phyloP scores from a whole-genome alignment of 2,329 filamentous ascomycete genomes.

The Talaromyces amestolkiae region DNA sequence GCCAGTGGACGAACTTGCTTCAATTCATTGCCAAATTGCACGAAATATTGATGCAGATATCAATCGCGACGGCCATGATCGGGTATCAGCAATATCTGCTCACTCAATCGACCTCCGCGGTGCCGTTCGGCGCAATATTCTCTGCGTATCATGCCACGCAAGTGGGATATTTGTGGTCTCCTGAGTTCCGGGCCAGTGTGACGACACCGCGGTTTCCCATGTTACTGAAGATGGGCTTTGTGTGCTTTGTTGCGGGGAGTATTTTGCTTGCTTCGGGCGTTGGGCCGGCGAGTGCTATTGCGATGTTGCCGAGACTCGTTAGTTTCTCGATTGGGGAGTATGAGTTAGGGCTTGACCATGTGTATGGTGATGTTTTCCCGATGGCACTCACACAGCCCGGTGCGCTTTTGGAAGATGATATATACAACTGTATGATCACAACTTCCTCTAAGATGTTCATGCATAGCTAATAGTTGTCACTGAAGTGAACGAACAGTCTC shows the following conservation, averaged over 20 bases:
- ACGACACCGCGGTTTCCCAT: not conserved
- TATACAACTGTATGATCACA: not conserved
- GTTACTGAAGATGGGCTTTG: conserved; percentile 12
- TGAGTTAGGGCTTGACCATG: conserved; percentile 7
- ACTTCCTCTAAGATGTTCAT: not conserved
- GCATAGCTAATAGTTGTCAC: not conserved
- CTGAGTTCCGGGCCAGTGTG: conserved; percentile 16
- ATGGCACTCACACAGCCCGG: not conserved
- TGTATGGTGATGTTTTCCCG: conserved; percentile 1
- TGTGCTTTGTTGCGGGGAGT: conserved; percentile 17
- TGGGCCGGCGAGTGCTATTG: conserved; percentile 19
- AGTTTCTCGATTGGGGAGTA: conserved; percentile 7
- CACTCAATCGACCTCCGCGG: not conserved
- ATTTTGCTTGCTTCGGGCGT: conserved; percentile 17
- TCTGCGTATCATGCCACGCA: conserved; percentile 14
- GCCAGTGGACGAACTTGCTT: conserved; percentile 1
- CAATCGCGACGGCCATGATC: conserved; percentile 2
- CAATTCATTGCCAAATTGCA: conserved; percentile 1
- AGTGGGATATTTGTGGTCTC: conserved; percentile 13
- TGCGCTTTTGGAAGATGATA: not conserved
- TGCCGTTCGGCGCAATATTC: conserved; percentile 19
- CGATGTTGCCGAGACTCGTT: conserved; percentile 17
- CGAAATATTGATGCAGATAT: conserved; percentile 9
- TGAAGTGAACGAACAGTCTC: conserved; percentile 1
- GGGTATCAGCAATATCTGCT: conserved; percentile 7